Evolutionary conservation across 768 basidiomycete genomes (phyloP), one percentile per base, ranked within the genome.

Genomic region (Leccinum boreale): DNA sequence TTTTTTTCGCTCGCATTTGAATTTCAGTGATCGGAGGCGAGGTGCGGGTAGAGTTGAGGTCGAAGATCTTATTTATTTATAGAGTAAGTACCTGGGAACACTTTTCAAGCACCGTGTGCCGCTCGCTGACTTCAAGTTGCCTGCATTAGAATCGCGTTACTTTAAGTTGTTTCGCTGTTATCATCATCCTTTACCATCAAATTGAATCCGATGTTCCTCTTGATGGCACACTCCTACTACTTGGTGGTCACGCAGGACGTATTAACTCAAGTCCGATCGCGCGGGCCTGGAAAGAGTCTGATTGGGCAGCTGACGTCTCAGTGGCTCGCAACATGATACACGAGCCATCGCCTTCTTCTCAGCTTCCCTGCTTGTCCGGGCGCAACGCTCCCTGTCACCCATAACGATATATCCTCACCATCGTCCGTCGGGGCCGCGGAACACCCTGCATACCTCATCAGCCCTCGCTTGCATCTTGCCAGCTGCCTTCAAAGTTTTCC

Each of bases 251-350:
- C 1, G 15, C 35, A 39, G n/a, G 42, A 19, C 9, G 42, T 10
- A 19, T 42, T n/a, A 0, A 39, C 36, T 39, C 36, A 39, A 39
- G 42, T 42, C n/a, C n/a, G 42, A 42, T 19, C 5, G n/a, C n/a
- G n/a, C 42, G n/a, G 2, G n/a, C 42, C 42, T 42, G 42, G 42
- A 19, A 42, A 42, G n/a, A 11, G n/a, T 19, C 42, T 42, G 42
- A 42, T 42, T 42, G 42, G 45, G 21, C 52, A 51, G 50, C 53
- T 47, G 59, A 56, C 62, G 46, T 61, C n/a, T 33, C 28, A 28
- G 28, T 36, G 39, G 19, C 65, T 67, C 53, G 52, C 45, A n/a
- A 56, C 55, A 63, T 59, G 64, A 53, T 15, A 47, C 36, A 53
- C 4, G 28, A 36, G 2, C 29, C 29, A 11, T 49, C 50, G 39